These are phyloP conservation scores for Ceratocystis lukuohia DNA, from an alignment of 2,329 filamentous ascomycete species.

Conservation along the genomic window DNA sequence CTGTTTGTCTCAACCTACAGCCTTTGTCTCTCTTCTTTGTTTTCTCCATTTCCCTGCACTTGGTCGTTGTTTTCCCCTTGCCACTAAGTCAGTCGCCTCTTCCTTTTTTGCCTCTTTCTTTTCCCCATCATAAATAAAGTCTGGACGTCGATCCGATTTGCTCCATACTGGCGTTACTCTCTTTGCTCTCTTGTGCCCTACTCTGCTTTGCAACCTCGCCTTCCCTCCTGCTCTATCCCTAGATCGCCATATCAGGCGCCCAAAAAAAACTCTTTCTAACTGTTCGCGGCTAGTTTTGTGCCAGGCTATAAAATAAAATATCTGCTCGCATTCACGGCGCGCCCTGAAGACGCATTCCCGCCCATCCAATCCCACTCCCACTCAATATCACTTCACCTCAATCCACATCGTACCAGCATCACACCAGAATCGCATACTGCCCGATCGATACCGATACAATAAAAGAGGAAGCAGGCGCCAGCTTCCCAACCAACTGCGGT, in stretches of 20 bases:
- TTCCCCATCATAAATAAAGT: background rate
- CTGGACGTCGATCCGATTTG: background rate
- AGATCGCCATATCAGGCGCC: background rate
- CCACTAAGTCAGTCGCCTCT: slow-evolving; percentile 1
- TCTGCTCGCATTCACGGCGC: background rate
- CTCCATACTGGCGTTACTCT: background rate
- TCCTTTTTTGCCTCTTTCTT: background rate
- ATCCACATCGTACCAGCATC: background rate
- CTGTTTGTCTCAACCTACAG: slow-evolving; percentile 8
- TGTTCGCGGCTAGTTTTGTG: slow-evolving; percentile 1
- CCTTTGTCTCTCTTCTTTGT: slow-evolving; percentile 2
- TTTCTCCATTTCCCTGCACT: slow-evolving; percentile 4
- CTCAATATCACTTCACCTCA: background rate
- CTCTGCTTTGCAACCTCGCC: background rate
- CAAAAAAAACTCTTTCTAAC: background rate
- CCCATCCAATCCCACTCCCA: background rate
- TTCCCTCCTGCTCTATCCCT: background rate
- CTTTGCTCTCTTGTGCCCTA: background rate
- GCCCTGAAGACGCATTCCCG: background rate
- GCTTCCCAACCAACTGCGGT: background rate
- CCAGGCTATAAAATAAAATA: background rate
- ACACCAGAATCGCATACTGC: background rate
- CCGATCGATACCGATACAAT: background rate
- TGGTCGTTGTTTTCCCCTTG: slow-evolving; percentile 2
- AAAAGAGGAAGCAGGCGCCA: background rate